Evolutionary conservation across 345 rosid genomes (phyloP).

Genomic region (Rhodomyrtus tomentosa): DNA sequence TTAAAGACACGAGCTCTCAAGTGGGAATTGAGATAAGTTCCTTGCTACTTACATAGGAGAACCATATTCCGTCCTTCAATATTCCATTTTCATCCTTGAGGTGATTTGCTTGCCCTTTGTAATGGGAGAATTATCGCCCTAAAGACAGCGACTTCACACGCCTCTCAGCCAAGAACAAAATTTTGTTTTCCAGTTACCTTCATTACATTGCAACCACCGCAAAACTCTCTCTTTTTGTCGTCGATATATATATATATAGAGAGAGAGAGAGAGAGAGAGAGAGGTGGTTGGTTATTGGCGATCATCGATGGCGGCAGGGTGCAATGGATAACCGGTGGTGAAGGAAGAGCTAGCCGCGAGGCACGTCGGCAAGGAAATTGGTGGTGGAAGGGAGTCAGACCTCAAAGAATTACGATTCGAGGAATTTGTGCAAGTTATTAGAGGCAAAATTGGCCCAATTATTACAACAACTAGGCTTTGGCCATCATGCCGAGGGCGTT

Average conservation of each 20-base stretch:
- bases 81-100: background rate
- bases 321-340: background rate
- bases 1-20: background rate
- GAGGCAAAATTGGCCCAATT: no score
- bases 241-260: background rate
- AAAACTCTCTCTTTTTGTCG: background rate
- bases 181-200: background rate
- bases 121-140: background rate
- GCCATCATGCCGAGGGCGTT: no score
- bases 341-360: background rate
- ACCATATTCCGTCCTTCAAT: background rate
- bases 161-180: background rate
- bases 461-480: no score
- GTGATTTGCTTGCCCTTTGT: background rate
- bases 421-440: background rate
- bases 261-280: background rate
- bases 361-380: background rate
- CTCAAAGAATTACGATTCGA: background rate
- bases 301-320: background rate
- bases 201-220: background rate
- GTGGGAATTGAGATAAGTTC: background rate
- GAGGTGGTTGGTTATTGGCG: background rate
- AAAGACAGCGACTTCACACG: background rate
- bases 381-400: no score
- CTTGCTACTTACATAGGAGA: background rate